Conservation (phyloP, 805 yeast genomes). For the Candida chauliodis region DNA sequence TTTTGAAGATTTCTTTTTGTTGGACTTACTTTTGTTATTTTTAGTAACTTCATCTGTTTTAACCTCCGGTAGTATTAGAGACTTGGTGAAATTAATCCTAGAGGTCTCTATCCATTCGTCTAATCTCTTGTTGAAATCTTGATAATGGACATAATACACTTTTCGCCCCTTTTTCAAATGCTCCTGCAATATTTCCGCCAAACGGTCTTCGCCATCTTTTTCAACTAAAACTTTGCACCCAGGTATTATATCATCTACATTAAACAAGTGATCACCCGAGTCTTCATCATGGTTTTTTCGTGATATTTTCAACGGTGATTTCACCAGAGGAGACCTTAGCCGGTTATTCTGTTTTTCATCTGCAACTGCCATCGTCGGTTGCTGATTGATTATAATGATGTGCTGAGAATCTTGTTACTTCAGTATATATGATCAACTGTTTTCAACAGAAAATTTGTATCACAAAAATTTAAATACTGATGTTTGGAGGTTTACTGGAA, state of each 20-base stretch:
- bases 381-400: not conserved
- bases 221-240: constrained; percentile 82
- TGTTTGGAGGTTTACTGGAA: too few relatives aligned
- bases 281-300: not conserved
- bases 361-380: not conserved
- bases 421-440: too few relatives aligned
- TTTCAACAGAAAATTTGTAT: too few relatives aligned
- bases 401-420: too few relatives aligned
- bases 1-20: constrained; percentile 14
- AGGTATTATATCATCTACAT: constrained; percentile 50
- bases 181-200: constrained; percentile 81
- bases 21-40: constrained; percentile 21
- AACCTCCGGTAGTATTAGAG: constrained; percentile 68
- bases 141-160: constrained; percentile 89
- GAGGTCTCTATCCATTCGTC: constrained; percentile 89
- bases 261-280: constrained; percentile 14
- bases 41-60: constrained; percentile 45
- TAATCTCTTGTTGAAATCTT: constrained; percentile 89
- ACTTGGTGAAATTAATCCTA: constrained; percentile 67
- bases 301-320: constrained; percentile 4
- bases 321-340: not conserved
- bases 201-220: constrained; percentile 75
- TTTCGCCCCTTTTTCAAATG: constrained; percentile 72
- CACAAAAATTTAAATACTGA: too few relatives aligned
- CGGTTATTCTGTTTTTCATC: not conserved